These are phyloP conservation scores for Lolium rigidum DNA, from an alignment of 176 grass and related monocot genomes.

Conservation along the genomic window DNA sequence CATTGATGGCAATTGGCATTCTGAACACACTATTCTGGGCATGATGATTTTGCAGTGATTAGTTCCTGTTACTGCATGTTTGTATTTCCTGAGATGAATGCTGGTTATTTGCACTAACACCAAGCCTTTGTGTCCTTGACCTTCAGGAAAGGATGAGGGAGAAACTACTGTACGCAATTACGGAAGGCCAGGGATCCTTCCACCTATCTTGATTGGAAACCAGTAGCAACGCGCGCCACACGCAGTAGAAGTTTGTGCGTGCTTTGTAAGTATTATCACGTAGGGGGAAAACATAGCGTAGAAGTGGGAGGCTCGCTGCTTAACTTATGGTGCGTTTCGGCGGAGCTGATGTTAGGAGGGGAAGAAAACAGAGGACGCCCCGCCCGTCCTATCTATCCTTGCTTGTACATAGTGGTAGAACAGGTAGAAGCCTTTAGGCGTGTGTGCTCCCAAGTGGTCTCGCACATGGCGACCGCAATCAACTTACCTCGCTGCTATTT, in stretches of 20 bases:
- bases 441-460: slow-evolving; percentile 34
- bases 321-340: slow-evolving; percentile 27
- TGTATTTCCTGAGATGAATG: neutral
- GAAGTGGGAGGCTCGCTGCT: slow-evolving; percentile 39
- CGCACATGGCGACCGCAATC: slow-evolving; percentile 30
- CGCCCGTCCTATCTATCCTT: slow-evolving; percentile 16
- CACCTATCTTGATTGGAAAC: slow-evolving; percentile 62
- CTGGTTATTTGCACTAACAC: neutral
- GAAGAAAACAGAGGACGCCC: neutral
- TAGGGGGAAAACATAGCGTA: slow-evolving; percentile 46
- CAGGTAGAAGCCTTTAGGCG: slow-evolving; percentile 32
- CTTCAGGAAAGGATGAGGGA: slow-evolving; percentile 76
- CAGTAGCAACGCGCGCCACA: neutral
- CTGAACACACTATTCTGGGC: neutral
- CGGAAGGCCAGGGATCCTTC: slow-evolving; percentile 82
- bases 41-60: neutral
- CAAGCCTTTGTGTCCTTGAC: neutral
- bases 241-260: slow-evolving; percentile 13
- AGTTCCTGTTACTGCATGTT: neutral
- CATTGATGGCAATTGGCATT: neutral
- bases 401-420: slow-evolving; percentile 43
- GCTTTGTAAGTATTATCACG: slow-evolving; percentile 49
- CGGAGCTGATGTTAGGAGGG: slow-evolving; percentile 51
- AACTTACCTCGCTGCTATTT: slow-evolving; percentile 21
- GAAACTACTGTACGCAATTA: slow-evolving; percentile 72